Evolutionary conservation across 352 stramenopile genomes (phyloP), one percentile per base, ranked within the genome.

Genomic region (Globisporangium acanthophoron): DNA sequence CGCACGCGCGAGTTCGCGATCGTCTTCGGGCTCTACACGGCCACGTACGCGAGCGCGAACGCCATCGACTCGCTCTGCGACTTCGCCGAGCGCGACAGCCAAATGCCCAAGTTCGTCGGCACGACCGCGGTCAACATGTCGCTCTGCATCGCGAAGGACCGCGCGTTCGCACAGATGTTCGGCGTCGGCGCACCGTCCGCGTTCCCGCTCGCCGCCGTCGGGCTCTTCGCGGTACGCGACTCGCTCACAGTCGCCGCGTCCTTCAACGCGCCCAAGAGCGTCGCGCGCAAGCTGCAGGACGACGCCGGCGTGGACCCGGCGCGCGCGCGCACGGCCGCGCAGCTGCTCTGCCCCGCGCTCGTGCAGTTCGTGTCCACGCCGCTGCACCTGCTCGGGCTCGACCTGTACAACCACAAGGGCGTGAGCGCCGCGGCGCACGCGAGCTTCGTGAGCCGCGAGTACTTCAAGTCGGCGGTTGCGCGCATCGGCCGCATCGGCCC

Each of bases 101-200:
- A 91, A 59, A 82, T 88, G 74, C 88, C 90, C 60, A 96, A 96
- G 73, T 96, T 97, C 61, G 48, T 96, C 37, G 73, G 73, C 61
- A 96, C 87, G 21, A 96, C 88, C 5, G 73, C 83, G 6, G 90
- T 96, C 58, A 97, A 97, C 70, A 95, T 97, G 82, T 85, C 81
- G 56, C 73, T 94, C 47, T 94, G 85, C 58, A 94, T 97, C 53
- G 82, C 85, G 61, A 97, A 97, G 64, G 90, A 96, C 58, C 87
- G 82, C 58, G 86, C 85, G n/a, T 97, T 96, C 60, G 87, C 90
- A 41, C 78, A 79, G 39, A 96, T 96, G 90, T 97, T 97, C 61
- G 90, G 90, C 24, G 83, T 92, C 47, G 88, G 89, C 50, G 76
- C 72, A 9, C 85, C 88, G 13, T 66, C 70, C 0, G 69, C 87